Conservation (phyloP, 2,329 filamentous ascomycete species). For the Aspergillus alliaceus region DNA sequence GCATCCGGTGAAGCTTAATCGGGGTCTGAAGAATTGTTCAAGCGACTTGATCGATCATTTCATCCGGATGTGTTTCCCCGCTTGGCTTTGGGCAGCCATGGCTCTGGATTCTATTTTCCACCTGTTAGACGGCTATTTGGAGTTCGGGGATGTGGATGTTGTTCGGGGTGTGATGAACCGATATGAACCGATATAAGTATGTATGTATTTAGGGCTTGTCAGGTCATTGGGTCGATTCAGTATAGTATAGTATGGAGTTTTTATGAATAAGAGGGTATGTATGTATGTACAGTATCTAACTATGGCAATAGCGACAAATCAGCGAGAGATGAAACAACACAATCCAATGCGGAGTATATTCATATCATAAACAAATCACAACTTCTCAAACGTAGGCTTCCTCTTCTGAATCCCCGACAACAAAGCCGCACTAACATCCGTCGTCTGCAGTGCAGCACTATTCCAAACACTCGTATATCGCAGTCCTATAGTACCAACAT, state of each 20-base stretch:
- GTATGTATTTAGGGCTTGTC: too few relatives aligned
- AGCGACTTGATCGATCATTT: not conserved
- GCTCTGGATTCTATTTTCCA: not conserved
- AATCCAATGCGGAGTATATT: too few relatives aligned
- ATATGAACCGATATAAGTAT: too few relatives aligned
- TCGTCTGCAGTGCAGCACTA: constrained; percentile 74
- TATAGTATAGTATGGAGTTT: too few relatives aligned
- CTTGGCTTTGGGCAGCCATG: too few relatives aligned
- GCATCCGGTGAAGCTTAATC: not conserved
- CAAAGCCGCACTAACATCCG: constrained; percentile 73
- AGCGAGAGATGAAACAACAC: too few relatives aligned
- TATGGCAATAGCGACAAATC: too few relatives aligned
- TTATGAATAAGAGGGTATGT: too few relatives aligned
- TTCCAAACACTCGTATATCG: constrained; percentile 90
- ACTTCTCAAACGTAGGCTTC: constrained; percentile 80
- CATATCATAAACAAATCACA: constrained; percentile 54
- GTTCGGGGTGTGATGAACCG: not conserved
- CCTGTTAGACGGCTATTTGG: too few relatives aligned
- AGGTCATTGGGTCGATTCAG: too few relatives aligned
- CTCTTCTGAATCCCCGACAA: constrained; percentile 74
- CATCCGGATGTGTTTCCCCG: too few relatives aligned
- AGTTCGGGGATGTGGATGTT: not conserved
- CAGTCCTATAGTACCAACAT: constrained; percentile 52
- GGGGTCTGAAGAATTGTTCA: not conserved
- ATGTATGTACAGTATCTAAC: too few relatives aligned